phyloP scores from a whole-genome alignment of 345 rosid species.

The Linum trigynum region DNA sequence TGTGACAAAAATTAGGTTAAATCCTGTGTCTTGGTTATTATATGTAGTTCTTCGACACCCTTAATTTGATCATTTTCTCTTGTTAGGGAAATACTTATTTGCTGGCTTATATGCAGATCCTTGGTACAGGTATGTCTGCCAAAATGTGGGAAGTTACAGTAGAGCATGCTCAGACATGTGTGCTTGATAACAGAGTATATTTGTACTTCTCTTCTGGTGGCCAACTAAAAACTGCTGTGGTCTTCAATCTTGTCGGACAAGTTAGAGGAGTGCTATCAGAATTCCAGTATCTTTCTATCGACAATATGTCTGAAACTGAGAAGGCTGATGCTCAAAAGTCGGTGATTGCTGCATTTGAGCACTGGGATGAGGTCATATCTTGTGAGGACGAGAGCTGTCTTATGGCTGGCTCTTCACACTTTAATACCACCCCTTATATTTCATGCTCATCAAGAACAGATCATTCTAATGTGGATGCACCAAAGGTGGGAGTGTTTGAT shows the following conservation, averaged over 20 bases:
- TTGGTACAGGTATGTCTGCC: conserved; percentile 96
- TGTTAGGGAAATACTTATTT: conserved; percentile 1
- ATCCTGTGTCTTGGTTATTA: neutral
- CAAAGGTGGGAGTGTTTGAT: conserved; percentile 45
- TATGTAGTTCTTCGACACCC: conserved; percentile 1
- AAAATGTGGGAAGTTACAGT: conserved; percentile 96
- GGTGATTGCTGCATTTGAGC: conserved; percentile 61
- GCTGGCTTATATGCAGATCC: conserved; percentile 45
- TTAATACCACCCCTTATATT: conserved; percentile 23
- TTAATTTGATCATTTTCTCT: neutral
- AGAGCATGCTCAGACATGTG: conserved; percentile 82
- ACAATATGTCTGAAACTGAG: conserved; percentile 68
- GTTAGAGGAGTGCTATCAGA: conserved; percentile 68
- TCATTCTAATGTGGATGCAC: conserved; percentile 34
- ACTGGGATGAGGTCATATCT: conserved; percentile 48
- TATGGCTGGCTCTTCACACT: conserved; percentile 30
- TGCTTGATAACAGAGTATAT: conserved; percentile 55
- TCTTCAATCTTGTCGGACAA: conserved; percentile 87
- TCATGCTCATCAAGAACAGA: conserved; percentile 36
- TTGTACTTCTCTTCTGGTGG: conserved; percentile 48
- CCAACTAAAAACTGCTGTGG: conserved; percentile 67
- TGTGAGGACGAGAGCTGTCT: conserved; percentile 57
- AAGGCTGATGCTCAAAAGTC: conserved; percentile 73
- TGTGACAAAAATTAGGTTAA: neutral
- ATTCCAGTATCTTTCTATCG: conserved; percentile 48